These are phyloP conservation scores for Lachancea fermentati DNA, from an alignment of 805 yeast genomes.

Conservation along the genomic window DNA sequence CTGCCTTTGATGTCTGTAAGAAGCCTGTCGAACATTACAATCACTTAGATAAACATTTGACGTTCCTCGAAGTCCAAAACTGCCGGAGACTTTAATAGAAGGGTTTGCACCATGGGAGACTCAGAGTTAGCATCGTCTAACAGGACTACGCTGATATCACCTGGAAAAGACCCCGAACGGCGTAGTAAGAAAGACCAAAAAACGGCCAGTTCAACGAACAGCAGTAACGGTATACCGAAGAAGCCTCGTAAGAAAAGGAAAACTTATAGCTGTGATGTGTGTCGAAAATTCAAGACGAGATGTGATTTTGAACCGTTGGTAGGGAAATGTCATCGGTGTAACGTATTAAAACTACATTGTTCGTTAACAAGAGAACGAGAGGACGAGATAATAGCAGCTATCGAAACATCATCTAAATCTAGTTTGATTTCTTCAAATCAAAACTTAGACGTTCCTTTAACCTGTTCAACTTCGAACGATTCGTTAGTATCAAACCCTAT, in stretches of 20 bases:
- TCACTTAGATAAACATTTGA: too few species aligned
- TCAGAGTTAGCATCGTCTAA: too few species aligned
- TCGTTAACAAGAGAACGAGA: conserved; percentile 36
- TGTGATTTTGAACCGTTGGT: conserved; percentile 44
- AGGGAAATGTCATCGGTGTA: conserved; percentile 49
- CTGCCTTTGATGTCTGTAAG: too few species aligned
- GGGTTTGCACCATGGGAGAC: too few species aligned
- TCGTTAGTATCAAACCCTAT: conserved; percentile 6
- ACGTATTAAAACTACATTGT: conserved; percentile 42
- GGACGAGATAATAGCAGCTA: conserved; percentile 22
- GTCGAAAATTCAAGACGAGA: conserved; percentile 52
- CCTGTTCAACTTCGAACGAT: background rate
- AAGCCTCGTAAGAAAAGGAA: conserved; percentile 35
- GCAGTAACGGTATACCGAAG: conserved; percentile 1
- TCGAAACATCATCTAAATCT: conserved; percentile 16
- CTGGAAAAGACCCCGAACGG: conserved; percentile 1
- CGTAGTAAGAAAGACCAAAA: conserved; percentile 1
- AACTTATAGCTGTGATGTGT: conserved; percentile 43
- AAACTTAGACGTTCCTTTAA: background rate
- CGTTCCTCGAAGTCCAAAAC: too few species aligned
- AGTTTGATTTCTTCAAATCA: background rate
- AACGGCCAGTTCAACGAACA: conserved; percentile 3
- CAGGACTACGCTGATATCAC: too few species aligned
- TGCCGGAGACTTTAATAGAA: too few species aligned
- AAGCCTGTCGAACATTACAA: too few species aligned